Evolutionary conservation across 306 rosid genomes (phyloP), one percentile per base, ranked within the genome.

Genomic region (Erythrophleum fordii): DNA sequence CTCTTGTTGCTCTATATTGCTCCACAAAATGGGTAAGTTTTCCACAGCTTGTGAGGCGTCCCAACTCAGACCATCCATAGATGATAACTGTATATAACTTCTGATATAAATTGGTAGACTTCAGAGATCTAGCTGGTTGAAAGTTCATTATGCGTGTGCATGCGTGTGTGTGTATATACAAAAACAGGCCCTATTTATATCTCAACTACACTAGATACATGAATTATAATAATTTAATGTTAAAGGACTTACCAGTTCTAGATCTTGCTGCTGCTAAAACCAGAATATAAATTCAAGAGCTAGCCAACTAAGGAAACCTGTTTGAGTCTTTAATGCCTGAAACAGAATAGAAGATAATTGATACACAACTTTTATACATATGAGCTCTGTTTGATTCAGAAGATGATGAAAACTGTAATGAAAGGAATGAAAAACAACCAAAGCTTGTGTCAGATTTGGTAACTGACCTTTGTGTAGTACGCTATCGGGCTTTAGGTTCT

Each of bases 41-140:
- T 64, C 78, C 46, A 75, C 74, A 41, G 75, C 77, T 71, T 80
- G 86, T 14, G 93, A 84, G 20, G 82, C 88, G 81, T 84, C 87
- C 98, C 98, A 93, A 37, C 82, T 88, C 81, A 87, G 42, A 79
- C 84, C 82, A 69, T 92, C 97, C 98, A 94, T 94, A 23, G 69
- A 46, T 78, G 42, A 51, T 75, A 35, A 52, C 64, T 55, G 5
- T 5, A 67, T 37, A 72, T 68, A 48, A 48, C 26, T 62, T 53
- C 81, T 75, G 61, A 51, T 61, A 72, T 0, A 18, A 65, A 34
- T 17, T 17, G 17, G 2, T 39, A 75, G 58, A 45, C 70, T 81
- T 44, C 29, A 82, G 84, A 77, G 52, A 80, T 69, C 84, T 76
- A 71, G 58, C 22, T 37, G n/a, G 16, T 67, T 71, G 59, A 75